Evolutionary conservation across 2,329 filamentous ascomycete species (phyloP), one percentile per base, ranked within the genome.

Genomic region (Xylariaceae sp.): DNA sequence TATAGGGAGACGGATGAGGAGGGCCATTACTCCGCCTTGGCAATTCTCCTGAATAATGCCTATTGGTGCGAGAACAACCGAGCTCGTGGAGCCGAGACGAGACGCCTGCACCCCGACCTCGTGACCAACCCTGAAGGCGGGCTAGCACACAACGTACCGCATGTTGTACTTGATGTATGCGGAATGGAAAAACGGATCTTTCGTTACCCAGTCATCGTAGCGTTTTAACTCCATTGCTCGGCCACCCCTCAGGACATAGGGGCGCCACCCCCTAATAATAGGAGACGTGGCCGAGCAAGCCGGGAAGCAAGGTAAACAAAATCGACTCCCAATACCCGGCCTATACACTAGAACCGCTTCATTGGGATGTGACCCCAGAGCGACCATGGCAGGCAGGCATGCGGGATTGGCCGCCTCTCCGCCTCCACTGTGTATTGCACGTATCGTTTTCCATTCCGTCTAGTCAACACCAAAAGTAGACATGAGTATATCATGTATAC

Each of bases 21-120:
- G n/a, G 56, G 48, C 60, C 53, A 61, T 45, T 40, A 29, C 49
- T 65, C 64, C 64, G 64, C 54, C 64, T 66, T 66, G 64, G 64
- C 64, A 39, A n/a, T 6, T 48, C 50, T 34, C 49, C 56, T 49
- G 48, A 44, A 34, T 39, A 1, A 48, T 40, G 26, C 40, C 43
- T 18, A 55, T 55, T 53, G 49, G 53, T 43, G 37, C 47, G 13
- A 45, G 49, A 44, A 46, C 16, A 32, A 29, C 5, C 41, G 41
- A 9, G 19, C 5, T 42, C 9, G 13, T 9, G 19, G 12, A 15
- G 16, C 39, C 41, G 26, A 15, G 13, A 22, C n/a, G n/a, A 16
- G 2, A 46, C 22, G 15, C n/a, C 43, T n/a, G 43, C n/a, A 46
- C 26, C 43, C 19, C 22, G n/a, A 46, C n/a, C 43, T 16, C 43